phyloP scores from a whole-genome alignment of 139 green algal genomes.

The Chlamydomonas sp. region DNA sequence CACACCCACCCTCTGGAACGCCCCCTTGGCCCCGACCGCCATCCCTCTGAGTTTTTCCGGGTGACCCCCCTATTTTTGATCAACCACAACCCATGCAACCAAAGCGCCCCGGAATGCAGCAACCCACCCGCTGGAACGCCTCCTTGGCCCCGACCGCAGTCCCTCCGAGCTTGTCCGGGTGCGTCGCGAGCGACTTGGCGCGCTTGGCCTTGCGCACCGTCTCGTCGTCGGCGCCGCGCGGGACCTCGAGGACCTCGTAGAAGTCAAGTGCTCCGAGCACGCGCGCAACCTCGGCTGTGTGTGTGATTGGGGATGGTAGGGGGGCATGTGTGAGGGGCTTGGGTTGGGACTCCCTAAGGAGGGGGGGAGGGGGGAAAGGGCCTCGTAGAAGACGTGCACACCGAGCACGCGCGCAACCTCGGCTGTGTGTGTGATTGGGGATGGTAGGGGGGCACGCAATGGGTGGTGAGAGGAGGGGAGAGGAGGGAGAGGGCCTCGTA shows the following conservation, averaged over 20 bases:
- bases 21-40: no score
- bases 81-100: no score
- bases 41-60: no score
- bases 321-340: not conserved
- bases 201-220: not conserved
- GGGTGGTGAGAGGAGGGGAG: no score
- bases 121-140: constrained; percentile 16
- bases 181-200: constrained; percentile 7
- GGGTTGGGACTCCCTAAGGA: not conserved
- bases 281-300: constrained; percentile 11
- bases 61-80: no score
- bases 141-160: constrained; percentile 12
- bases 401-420: not conserved
- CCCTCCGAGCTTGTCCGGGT: constrained; percentile 12
- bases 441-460: no score
- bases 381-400: not conserved
- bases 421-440: not conserved
- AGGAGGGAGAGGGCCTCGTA: no score
- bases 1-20: no score
- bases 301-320: not conserved
- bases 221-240: not conserved
- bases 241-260: constrained; percentile 10
- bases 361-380: not conserved
- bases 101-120: no score
- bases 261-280: constrained; percentile 1